Evolutionary conservation across 2,329 filamentous ascomycete species (phyloP).

Genomic region (Coniochaeta prunicola): DNA sequence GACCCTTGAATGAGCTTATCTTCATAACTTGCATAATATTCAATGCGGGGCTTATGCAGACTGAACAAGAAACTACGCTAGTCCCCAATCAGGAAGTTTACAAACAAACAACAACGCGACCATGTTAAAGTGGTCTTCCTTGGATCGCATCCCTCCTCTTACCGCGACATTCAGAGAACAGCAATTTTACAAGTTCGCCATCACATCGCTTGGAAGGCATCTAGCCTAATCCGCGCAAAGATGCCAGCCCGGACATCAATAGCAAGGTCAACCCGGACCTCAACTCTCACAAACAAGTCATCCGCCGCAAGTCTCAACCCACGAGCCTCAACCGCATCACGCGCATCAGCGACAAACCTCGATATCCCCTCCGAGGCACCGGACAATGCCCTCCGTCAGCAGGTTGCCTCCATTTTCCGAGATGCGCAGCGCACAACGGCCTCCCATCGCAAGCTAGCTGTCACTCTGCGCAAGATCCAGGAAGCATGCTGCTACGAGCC

Average conservation of each 20-base stretch:
- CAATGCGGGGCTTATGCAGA: conserved; percentile 1
- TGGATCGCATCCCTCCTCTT: not conserved
- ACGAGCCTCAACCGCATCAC: conserved; percentile 38
- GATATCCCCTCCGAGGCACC: conserved; percentile 66
- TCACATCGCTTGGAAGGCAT: not conserved
- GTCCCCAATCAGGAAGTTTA: not conserved
- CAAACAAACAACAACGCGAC: conserved; percentile 5
- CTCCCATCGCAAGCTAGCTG: conserved; percentile 81
- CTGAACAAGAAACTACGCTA: not conserved
- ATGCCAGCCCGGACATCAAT: conserved; percentile 46
- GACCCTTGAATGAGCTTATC: not conserved
- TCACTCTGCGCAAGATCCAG: conserved; percentile 84
- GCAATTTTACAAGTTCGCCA: not conserved
- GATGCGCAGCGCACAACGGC: conserved; percentile 86
- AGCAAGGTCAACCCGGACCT: conserved; percentile 34
- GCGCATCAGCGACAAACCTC: conserved; percentile 33
- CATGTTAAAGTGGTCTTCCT: not conserved
- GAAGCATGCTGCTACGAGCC: conserved; percentile 71
- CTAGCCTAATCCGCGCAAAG: conserved; percentile 1
- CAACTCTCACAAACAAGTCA: conserved; percentile 33
- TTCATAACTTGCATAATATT: conserved; percentile 2
- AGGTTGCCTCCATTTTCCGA: conserved; percentile 65
- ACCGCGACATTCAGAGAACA: not conserved
- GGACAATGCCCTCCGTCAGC: conserved; percentile 62
- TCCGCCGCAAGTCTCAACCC: conserved; percentile 28